These are phyloP conservation scores for Staphylotrichum longicolle DNA, from an alignment of 495 filamentous ascomycete species.

Conservation along the genomic window DNA sequence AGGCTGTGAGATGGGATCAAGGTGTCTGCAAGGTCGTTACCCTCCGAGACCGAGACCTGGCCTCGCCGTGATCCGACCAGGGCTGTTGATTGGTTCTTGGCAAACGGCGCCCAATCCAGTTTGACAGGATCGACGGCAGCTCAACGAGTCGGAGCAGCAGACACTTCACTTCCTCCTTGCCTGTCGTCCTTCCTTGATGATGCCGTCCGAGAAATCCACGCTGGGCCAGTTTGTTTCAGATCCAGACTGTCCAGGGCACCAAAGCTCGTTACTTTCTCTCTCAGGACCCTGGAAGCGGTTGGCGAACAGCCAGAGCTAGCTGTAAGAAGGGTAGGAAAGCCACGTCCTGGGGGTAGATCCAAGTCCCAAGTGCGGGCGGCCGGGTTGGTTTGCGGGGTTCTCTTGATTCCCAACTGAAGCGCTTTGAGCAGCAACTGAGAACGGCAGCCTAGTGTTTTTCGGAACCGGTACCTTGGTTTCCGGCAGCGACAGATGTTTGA, in stretches of 20 bases:
- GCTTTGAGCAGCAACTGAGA: too few species aligned
- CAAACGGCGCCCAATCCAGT: neutral
- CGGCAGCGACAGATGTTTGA: neutral
- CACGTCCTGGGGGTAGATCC: too few species aligned
- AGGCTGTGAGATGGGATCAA: neutral
- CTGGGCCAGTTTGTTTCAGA: too few species aligned
- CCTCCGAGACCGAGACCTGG: neutral
- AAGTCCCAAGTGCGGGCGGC: too few species aligned
- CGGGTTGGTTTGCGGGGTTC: too few species aligned
- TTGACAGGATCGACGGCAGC: neutral
- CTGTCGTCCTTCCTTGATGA: neutral
- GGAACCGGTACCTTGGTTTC: neutral
- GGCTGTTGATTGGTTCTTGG: conserved; percentile 8
- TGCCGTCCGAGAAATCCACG: neutral
- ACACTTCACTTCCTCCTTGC: neutral
- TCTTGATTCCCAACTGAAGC: too few species aligned
- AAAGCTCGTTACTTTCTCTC: too few species aligned
- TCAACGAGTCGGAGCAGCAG: neutral
- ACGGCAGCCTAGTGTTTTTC: too few species aligned
- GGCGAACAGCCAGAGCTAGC: too few species aligned
- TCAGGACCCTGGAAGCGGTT: too few species aligned
- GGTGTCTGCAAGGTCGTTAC: neutral
- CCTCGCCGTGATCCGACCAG: neutral
- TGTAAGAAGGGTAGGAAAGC: too few species aligned
- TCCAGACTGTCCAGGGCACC: too few species aligned